Conservation (phyloP, 768 basidiomycete species). For the Tubosaeta brunneosetosa region DNA sequence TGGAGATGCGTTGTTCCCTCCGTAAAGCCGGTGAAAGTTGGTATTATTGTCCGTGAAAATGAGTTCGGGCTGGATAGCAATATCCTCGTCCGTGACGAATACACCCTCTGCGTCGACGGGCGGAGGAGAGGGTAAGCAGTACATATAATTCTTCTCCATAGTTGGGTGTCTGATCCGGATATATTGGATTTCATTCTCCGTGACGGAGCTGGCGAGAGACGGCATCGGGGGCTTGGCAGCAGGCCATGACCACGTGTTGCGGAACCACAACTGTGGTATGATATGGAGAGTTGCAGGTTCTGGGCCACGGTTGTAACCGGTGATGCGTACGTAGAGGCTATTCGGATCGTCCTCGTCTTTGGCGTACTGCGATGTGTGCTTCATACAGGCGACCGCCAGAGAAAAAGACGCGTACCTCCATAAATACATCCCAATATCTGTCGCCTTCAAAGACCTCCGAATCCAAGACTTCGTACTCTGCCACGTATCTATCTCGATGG, state of each 20-base stretch:
- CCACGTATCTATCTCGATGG: slow-evolving; percentile 76
- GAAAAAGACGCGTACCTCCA: slow-evolving; percentile 62
- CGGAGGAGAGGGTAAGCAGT: slow-evolving; percentile 89
- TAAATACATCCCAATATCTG: slow-evolving; percentile 97
- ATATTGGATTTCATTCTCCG: slow-evolving; percentile 49
- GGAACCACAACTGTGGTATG: slow-evolving; percentile 94
- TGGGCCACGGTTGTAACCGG: slow-evolving; percentile 93
- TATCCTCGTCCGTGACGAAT: slow-evolving; percentile 58
- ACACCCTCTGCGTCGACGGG: slow-evolving; percentile 73
- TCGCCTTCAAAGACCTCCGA: slow-evolving; percentile 89
- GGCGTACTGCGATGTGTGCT: slow-evolving; percentile 63
- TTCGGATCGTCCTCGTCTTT: slow-evolving; percentile 93
- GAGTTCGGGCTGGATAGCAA: slow-evolving; percentile 66
- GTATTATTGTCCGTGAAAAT: slow-evolving; percentile 98
- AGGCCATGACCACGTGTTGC: slow-evolving; percentile 98
- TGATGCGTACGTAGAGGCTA: slow-evolving; percentile 88
- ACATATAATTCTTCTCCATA: slow-evolving; percentile 74
- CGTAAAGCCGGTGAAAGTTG: slow-evolving; percentile 89
- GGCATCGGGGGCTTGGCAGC: slow-evolving; percentile 63
- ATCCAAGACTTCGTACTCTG: slow-evolving; percentile 92
- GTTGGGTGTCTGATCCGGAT: slow-evolving; percentile 70
- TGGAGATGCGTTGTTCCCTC: slow-evolving; percentile 73
- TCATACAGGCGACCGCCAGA: slow-evolving; percentile 1
- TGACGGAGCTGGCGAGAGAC: slow-evolving; percentile 47
- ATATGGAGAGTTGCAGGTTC: slow-evolving; percentile 92